Evolutionary conservation across 2,329 filamentous ascomycete genomes (phyloP).

Genomic region (Penicillium nordicum): DNA sequence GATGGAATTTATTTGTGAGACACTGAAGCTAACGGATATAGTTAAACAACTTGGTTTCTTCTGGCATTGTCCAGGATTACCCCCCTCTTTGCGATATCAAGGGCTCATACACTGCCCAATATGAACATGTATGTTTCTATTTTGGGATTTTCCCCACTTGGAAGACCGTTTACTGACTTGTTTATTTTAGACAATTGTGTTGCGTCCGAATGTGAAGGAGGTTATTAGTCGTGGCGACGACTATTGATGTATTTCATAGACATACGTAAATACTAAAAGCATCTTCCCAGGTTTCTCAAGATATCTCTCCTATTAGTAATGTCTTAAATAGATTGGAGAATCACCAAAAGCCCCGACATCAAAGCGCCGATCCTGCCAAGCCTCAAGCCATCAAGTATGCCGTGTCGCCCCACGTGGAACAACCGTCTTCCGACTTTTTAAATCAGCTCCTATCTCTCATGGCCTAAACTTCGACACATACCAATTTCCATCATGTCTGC

Average conservation of each 20-base stretch:
- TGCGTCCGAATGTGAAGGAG: slow-evolving; percentile 79
- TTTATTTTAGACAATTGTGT: slow-evolving; percentile 62
- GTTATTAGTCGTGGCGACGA: slow-evolving; percentile 83
- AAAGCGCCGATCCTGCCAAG: slow-evolving; percentile 16
- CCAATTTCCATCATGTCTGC: slow-evolving; percentile 27
- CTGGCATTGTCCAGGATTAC: slow-evolving; percentile 84
- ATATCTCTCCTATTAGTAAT: slow-evolving; percentile 3
- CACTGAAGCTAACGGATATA: slow-evolving; percentile 39
- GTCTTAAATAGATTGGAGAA: not conserved
- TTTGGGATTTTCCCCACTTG: not conserved
- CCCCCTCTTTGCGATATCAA: slow-evolving; percentile 87
- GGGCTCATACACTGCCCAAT: slow-evolving; percentile 92
- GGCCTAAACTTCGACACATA: slow-evolving; percentile 5
- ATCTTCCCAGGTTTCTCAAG: not conserved
- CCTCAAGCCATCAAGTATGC: slow-evolving; percentile 15
- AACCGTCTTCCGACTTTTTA: slow-evolving; percentile 26
- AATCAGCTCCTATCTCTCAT: slow-evolving; percentile 13
- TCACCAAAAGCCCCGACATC: not conserved
- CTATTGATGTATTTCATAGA: slow-evolving; percentile 54
- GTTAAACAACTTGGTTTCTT: slow-evolving; percentile 81
- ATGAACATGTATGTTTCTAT: slow-evolving; percentile 72
- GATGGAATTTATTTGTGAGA: not conserved
- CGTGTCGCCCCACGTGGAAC: slow-evolving; percentile 39
- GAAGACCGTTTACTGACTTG: slow-evolving; percentile 12
- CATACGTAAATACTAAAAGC: slow-evolving; percentile 9